Evolutionary conservation across 2,329 filamentous ascomycete species (phyloP).

Genomic region (Penicillium sp.): DNA sequence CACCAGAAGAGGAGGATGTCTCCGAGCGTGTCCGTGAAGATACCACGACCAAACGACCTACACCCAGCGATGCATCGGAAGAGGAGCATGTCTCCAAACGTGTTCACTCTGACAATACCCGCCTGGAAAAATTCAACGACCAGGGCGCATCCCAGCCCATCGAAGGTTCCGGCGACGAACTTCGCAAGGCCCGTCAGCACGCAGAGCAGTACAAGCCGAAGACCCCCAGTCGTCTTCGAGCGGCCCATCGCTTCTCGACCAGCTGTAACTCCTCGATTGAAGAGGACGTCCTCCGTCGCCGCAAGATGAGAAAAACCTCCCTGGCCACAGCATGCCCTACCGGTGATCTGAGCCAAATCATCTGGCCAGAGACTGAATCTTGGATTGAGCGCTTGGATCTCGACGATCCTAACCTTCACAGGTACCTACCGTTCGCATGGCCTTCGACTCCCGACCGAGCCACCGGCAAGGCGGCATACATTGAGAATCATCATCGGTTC

Average conservation of each 20-base stretch:
- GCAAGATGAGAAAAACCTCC: neutral
- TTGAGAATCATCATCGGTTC: neutral
- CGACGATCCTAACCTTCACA: neutral
- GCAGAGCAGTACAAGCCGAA: constrained; percentile 47
- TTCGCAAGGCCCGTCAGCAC: constrained; percentile 39
- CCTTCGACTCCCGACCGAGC: too few species aligned
- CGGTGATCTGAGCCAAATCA: neutral
- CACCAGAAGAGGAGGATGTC: neutral
- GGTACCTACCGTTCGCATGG: too few species aligned
- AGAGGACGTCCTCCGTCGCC: neutral
- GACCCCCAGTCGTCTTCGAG: constrained; percentile 44
- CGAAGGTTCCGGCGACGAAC: neutral
- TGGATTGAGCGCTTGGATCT: neutral
- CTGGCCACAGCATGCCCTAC: neutral
- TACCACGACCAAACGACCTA: neutral
- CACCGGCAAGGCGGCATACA: neutral
- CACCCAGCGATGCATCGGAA: neutral
- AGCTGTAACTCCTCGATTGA: neutral
- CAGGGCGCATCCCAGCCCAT: neutral
- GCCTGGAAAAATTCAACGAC: constrained; percentile 14
- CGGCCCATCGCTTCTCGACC: constrained; percentile 19
- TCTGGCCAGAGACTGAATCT: neutral
- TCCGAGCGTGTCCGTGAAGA: neutral
- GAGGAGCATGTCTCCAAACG: neutral
- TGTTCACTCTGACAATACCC: neutral